Evolutionary conservation across 73 alveolate genomes (phyloP).

Genomic region (Stentor coeruleus): DNA sequence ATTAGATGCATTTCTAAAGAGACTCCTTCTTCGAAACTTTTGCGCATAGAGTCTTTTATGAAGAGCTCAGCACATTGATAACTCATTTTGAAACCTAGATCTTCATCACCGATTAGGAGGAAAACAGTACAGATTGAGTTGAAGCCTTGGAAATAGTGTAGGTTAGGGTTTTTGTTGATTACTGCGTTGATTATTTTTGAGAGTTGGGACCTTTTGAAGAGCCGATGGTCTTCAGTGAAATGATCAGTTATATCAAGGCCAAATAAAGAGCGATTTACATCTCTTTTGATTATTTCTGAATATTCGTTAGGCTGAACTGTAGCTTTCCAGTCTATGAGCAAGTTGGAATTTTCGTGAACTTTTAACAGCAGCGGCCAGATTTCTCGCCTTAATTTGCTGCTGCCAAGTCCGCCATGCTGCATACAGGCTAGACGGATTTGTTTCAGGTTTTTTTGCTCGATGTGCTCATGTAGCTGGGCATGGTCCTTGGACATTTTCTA

Average conservation of each 20-base stretch:
- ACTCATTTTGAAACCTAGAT: background rate
- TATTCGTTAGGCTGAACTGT: background rate
- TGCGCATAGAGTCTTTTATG: background rate
- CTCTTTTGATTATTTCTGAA: background rate
- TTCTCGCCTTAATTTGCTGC: background rate
- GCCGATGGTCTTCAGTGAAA: background rate
- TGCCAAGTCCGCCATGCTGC: background rate
- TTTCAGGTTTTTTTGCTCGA: no score
- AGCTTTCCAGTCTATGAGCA: background rate
- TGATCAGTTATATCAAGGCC: background rate
- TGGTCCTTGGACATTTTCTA: no score
- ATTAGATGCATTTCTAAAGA: background rate
- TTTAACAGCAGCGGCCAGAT: conserved; percentile 1
- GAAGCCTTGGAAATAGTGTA: background rate
- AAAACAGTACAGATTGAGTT: background rate
- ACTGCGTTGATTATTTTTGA: background rate
- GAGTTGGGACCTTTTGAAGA: background rate
- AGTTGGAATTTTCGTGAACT: background rate
- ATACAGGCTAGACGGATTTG: no score
- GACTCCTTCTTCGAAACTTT: background rate
- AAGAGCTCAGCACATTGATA: conserved; percentile 15
- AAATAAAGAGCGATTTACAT: conserved; percentile 8
- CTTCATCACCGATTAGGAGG: background rate
- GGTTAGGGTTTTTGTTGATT: background rate
- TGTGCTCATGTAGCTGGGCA: no score